Conservation (phyloP, 176 grass and related monocot species). For the Oryza longistaminata region DNA sequence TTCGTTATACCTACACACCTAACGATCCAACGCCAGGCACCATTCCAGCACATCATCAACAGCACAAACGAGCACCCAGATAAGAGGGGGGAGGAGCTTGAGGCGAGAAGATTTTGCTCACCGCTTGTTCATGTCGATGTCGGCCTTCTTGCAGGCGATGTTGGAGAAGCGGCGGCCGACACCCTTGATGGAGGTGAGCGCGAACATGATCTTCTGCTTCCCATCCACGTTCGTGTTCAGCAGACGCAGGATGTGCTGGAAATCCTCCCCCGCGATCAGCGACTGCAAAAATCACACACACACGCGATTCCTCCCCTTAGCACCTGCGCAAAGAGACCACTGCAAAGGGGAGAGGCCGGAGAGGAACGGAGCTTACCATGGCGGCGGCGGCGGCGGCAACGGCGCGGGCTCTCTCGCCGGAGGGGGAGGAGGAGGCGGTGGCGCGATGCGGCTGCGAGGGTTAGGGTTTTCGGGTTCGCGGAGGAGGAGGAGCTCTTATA, state of each 20-base stretch:
- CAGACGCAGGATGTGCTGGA: conserved; percentile 94
- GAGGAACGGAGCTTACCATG: conserved; percentile 16
- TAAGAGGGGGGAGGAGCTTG: background rate
- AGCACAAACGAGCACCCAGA: background rate
- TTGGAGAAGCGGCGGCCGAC: conserved; percentile 86
- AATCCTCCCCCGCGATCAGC: conserved; percentile 81
- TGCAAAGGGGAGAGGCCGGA: background rate
- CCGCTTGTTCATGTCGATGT: conserved; percentile 97
- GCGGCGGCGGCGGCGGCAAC: background rate
- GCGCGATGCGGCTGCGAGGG: background rate
- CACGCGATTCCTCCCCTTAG: background rate
- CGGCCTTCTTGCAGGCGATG: conserved; percentile 94
- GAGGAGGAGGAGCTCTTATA: background rate
- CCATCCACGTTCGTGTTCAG: conserved; percentile 96
- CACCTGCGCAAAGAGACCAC: background rate
- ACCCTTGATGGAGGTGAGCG: conserved; percentile 90
- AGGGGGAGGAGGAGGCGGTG: background rate
- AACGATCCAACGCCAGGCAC: background rate
- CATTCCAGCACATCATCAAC: background rate
- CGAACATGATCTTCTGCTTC: conserved; percentile 97
- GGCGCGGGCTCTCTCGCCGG: background rate
- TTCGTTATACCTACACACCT: no score
- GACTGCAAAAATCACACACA: conserved; percentile 39
- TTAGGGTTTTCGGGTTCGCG: background rate
- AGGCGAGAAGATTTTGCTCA: no score